A percentile compares a stretch with the other conserved stretches of the same genome.
These are phyloP conservation scores for Coemansia biformis DNA, from an alignment of 192 early-diverging fungal genomes.

Conservation along the genomic window DNA sequence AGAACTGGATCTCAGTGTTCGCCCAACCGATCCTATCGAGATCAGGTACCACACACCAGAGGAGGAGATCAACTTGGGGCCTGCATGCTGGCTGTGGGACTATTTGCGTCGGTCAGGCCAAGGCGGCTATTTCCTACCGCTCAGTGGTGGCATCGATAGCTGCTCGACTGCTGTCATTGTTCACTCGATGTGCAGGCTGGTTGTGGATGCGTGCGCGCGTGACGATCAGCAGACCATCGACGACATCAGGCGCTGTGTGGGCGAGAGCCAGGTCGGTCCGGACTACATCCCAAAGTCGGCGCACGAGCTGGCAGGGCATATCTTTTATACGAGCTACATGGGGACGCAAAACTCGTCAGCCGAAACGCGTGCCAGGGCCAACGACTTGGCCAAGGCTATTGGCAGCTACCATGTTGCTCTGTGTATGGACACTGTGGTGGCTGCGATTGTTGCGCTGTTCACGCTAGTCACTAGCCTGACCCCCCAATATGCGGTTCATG, in stretches of 20 bases:
- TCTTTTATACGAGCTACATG: slow-evolving; percentile 97
- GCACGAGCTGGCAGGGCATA: slow-evolving; percentile 72
- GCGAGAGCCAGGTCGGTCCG: slow-evolving; percentile 17
- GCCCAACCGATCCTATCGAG: slow-evolving; percentile 45
- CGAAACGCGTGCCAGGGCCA: slow-evolving; percentile 81
- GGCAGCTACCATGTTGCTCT: slow-evolving; percentile 90
- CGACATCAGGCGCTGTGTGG: slow-evolving; percentile 65
- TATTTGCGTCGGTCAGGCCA: slow-evolving; percentile 93
- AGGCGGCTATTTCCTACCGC: no score
- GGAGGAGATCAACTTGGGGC: slow-evolving; percentile 89
- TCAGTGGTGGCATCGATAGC: slow-evolving; percentile 90
- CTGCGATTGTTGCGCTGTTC: slow-evolving; percentile 73
- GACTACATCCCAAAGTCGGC: slow-evolving; percentile 72
- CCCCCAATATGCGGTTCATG: slow-evolving; percentile 77
- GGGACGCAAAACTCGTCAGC: slow-evolving; percentile 83
- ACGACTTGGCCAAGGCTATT: slow-evolving; percentile 69
- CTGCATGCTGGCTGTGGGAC: slow-evolving; percentile 99
- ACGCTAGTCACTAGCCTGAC: slow-evolving; percentile 62
- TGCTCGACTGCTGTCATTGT: slow-evolving; percentile 80
- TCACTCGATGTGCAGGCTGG: slow-evolving; percentile 54
- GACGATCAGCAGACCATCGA: slow-evolving; percentile 63
- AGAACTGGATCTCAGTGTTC: slow-evolving; percentile 27
- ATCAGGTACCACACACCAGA: slow-evolving; percentile 67
- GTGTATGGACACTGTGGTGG: slow-evolving; percentile 79
- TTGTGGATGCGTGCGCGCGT: slow-evolving; percentile 19